Evolutionary conservation across 2,329 filamentous ascomycete species (phyloP).

Genomic region (Tolypocladium pustulatum): DNA sequence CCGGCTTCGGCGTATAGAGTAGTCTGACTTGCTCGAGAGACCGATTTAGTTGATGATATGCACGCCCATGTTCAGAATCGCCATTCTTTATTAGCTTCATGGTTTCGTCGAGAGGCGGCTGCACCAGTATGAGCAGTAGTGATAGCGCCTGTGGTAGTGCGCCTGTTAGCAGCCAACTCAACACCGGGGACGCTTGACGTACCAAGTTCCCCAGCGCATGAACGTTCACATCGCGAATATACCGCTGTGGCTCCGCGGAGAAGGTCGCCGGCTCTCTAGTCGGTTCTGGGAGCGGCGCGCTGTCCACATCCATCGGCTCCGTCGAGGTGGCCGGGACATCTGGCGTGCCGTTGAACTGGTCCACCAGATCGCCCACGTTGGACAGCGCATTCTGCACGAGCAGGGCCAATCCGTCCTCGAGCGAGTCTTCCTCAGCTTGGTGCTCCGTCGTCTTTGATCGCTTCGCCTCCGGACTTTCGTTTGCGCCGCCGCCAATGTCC

Average conservation of each 20-base stretch:
- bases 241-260: constrained; percentile 24
- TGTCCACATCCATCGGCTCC: constrained; percentile 24
- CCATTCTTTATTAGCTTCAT: constrained; percentile 20
- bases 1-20: constrained; percentile 21
- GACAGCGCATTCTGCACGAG: constrained; percentile 30
- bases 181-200: constrained; percentile 10
- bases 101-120: constrained; percentile 24
- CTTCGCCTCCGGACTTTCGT: constrained; percentile 21
- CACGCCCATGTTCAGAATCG: constrained; percentile 21
- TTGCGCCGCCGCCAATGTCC: constrained; percentile 12
- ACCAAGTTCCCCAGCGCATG: constrained; percentile 31
- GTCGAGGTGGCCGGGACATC: constrained; percentile 13
- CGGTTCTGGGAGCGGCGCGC: constrained; percentile 15
- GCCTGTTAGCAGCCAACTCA: constrained; percentile 3
- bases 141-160: constrained; percentile 22
- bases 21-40: constrained; percentile 22
- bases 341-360: constrained; percentile 16
- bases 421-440: constrained; percentile 15
- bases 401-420: constrained; percentile 25
- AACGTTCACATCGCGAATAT: constrained; percentile 25
- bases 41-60: constrained; percentile 19
- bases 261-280: constrained; percentile 19
- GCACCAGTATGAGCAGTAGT: constrained; percentile 25
- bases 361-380: constrained; percentile 26
- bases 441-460: constrained; percentile 20